Evolutionary conservation across 2,329 filamentous ascomycete genomes (phyloP), one percentile per base, ranked within the genome.

Genomic region (Tolypocladium paradoxum): DNA sequence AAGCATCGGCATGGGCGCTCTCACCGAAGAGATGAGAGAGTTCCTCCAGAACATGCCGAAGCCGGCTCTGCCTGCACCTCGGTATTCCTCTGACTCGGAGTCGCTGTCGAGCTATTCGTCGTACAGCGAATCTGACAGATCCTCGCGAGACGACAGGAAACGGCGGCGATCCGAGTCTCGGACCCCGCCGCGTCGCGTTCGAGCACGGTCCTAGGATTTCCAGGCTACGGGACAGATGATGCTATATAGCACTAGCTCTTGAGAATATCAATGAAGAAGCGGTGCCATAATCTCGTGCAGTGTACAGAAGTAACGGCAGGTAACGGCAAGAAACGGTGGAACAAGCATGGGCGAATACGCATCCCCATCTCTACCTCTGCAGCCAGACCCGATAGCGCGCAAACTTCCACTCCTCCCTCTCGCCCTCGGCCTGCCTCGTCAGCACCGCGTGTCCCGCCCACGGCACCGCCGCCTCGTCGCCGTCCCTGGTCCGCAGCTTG

Each of bases 11-110:
- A 95, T 99, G 88, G 93, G 93, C 66, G 83, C 82, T 27, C 78
- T 99, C 56, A 99, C 93, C 2, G 93, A 99, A 66, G 88, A 90
- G 60, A 95, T 96, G 90, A 85, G 93, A 68, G 89, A 95, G 64
- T 84, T 86, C 65, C 78, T 99, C 53, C 87, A 91, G 67, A 96
- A 90, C 64, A 82, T 95, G 70, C 91, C 91, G 14, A 93, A 95
- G 66, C 90, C 91, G 3, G 79, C 87, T 1, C 73, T 88, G 27
- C 87, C 88, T 6, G 83, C 89, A 1, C 73, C 88, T 1, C 73
- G 70, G 9, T 74, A 75, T 35, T 76, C 82, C 49, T 85, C 84
- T 0, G 83, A 85, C 56, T 84, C 84, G 0, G 85, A 88, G 47
- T 89, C 85, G 0, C 82, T 84, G 11, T 90, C 85, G 9, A 90